phyloP scores from a whole-genome alignment of 78 protist genomes.

The Cavenderia fasciculata region DNA sequence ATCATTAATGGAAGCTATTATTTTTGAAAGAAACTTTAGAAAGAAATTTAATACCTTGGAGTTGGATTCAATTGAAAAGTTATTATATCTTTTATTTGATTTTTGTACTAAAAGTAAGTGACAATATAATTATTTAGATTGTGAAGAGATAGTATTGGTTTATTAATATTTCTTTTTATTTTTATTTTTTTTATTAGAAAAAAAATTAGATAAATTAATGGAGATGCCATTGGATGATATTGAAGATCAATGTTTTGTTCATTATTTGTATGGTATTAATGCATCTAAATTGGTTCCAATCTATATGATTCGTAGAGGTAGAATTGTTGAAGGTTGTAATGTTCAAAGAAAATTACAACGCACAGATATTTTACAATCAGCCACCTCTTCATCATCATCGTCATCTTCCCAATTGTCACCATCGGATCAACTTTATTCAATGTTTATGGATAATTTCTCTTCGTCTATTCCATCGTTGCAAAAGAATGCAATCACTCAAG shows the following conservation, averaged over 20 bases:
- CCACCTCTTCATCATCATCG: no score
- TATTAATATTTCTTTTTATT: no score
- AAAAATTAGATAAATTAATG: neutral
- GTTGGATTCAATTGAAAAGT: neutral
- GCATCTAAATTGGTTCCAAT: conserved; percentile 3
- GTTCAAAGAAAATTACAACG: neutral
- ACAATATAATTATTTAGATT: no score
- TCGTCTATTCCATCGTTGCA: no score
- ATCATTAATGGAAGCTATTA: conserved; percentile 25
- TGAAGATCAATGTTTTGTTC: conserved; percentile 22
- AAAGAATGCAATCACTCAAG: no score
- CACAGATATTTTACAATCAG: no score
- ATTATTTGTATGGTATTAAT: neutral
- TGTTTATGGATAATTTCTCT: no score
- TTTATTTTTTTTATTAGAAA: no score
- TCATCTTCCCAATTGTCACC: no score
- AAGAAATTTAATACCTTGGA: neutral
- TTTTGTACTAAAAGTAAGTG: neutral
- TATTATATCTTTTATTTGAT: neutral
- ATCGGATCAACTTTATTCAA: no score
- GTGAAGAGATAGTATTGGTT: no score
- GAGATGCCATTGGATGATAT: conserved; percentile 25
- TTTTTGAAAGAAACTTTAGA: conserved; percentile 32
- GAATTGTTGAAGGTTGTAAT: neutral
- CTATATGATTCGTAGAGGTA: conserved; percentile 2